Evolutionary conservation across 345 rosid genomes (phyloP), one percentile per base, ranked within the genome.

Genomic region (Geranium rotundifolium): DNA sequence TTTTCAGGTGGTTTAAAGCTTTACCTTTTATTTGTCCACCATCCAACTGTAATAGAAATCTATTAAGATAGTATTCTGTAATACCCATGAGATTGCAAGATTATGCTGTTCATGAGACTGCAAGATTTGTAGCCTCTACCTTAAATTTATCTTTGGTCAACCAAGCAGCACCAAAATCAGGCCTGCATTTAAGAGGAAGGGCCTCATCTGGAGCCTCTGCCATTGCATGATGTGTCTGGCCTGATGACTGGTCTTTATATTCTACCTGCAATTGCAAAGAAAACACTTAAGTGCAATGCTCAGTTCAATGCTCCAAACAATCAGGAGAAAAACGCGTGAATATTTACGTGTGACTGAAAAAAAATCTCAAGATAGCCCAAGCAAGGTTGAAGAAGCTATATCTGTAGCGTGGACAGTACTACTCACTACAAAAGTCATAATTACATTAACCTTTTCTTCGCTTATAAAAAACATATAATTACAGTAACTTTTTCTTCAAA

Each of bases 151-250:
- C 83, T 77, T 87, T 87, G 65, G 90, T 78, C 71, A 82, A 68
- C 85, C 85, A 83, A n/a, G 85, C 91, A 69, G 71, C 75, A 34
- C 84, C 86, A 66, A 87, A 92, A 79, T 77, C 76, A 70, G 98
- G 95, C 69, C 96, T 75, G 67, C 98, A 92, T 72, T 81, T 67
- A 59, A 77, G 75, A 65, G 98, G 98, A 79, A 92, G 98, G 14
- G 91, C 95, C 74, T 87, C 93, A 39, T 77, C 72, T 14, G 98
- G 98, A 73, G 96, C 88, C 81, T 92, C 98, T 62, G 96, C 77
- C 46, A 81, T 75, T 54, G 95, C 91, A 66, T 82, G 27, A 68
- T 19, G 69, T 29, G 69, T 81, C 74, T 79, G 85, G 50, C 91
- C 93, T 78, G 74, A 66, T 55, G 81, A 79, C 69, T 76, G 77